Percentiles rank a stretch among this genome's conserved stretches.
Evolutionary conservation across 805 yeast genomes (phyloP).

Genomic region (Yarrowia sp.): DNA sequence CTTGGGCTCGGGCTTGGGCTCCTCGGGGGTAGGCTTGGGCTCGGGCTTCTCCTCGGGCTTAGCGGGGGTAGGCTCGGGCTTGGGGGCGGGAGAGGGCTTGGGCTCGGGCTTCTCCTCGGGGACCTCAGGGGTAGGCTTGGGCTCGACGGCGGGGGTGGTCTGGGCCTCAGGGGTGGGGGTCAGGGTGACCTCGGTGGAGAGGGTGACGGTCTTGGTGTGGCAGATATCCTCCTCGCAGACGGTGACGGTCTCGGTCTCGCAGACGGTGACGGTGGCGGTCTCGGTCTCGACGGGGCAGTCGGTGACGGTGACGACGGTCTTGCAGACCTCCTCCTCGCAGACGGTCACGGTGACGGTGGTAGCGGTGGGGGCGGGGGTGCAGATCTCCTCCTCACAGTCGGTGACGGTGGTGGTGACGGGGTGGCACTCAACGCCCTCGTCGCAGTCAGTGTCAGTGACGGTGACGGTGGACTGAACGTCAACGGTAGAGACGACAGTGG

Average conservation of each 20-base stretch:
- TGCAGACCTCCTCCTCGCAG: conserved; percentile 22
- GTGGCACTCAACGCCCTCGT: conserved; percentile 19
- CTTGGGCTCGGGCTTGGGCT: background rate
- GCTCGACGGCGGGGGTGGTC: background rate
- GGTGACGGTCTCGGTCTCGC: conserved; percentile 26
- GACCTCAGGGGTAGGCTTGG: conserved; percentile 9
- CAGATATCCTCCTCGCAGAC: conserved; percentile 20
- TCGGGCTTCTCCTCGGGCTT: background rate
- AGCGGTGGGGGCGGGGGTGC: conserved; percentile 15
- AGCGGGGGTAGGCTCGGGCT: conserved; percentile 16
- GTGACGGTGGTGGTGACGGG: conserved; percentile 15
- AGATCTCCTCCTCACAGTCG: conserved; percentile 20
- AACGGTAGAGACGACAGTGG: conserved; percentile 21
- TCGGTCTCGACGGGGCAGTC: conserved; percentile 20
- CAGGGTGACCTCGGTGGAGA: conserved; percentile 21
- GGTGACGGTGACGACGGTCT: conserved; percentile 26
- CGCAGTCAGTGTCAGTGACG: conserved; percentile 16
- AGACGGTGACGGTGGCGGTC: conserved; percentile 24
- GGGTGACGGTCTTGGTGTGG: conserved; percentile 24
- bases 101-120: conserved; percentile 13
- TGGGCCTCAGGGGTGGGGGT: conserved; percentile 22
- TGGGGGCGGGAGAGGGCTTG: conserved; percentile 1
- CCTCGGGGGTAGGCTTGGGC: background rate
- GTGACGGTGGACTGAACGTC: conserved; percentile 14
- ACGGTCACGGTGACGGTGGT: conserved; percentile 24